Evolutionary conservation across 2,329 filamentous ascomycete species (phyloP).

Genomic region (Nigrospora osmanthi): DNA sequence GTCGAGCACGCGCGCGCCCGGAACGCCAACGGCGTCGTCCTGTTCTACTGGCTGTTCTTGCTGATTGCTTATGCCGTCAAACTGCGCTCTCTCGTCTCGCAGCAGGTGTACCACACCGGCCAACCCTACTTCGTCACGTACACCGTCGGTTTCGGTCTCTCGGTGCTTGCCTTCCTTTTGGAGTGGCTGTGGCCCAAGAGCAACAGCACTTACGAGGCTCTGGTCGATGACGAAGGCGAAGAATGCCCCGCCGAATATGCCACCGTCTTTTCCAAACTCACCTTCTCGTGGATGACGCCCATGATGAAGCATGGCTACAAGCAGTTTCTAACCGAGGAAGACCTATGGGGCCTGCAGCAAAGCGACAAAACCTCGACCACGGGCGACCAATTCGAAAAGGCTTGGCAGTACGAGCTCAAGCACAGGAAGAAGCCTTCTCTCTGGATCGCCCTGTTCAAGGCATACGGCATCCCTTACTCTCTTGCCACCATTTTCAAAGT

Average conservation of each 20-base stretch:
- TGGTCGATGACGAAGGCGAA: conserved; percentile 45
- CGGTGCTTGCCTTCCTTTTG: conserved; percentile 62
- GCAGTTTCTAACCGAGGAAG: conserved; percentile 85
- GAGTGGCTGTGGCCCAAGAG: conserved; percentile 87
- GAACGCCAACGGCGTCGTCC: conserved; percentile 77
- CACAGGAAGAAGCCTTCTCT: conserved; percentile 63
- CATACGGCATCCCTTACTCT: conserved; percentile 79
- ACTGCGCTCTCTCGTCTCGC: conserved; percentile 75
- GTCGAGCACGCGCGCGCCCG: conserved; percentile 76
- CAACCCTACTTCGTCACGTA: conserved; percentile 73
- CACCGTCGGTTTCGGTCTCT: conserved; percentile 62
- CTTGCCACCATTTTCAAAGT: conserved; percentile 80
- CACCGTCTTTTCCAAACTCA: conserved; percentile 85
- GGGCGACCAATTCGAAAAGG: conserved; percentile 58
- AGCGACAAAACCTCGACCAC: conserved; percentile 73
- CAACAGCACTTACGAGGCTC: conserved; percentile 50
- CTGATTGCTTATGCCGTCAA: conserved; percentile 74
- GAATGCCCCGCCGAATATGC: conserved; percentile 80
- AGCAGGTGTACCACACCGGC: conserved; percentile 59
- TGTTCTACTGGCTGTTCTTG: conserved; percentile 90
- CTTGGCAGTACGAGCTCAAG: conserved; percentile 73
- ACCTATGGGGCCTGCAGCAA: conserved; percentile 85
- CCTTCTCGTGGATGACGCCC: conserved; percentile 98
- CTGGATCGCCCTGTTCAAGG: conserved; percentile 77
- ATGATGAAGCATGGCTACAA: conserved; percentile 95